Base-by-base conservation (phyloP, 345 rosid species). In the Hirschfeldia incana region DNA sequence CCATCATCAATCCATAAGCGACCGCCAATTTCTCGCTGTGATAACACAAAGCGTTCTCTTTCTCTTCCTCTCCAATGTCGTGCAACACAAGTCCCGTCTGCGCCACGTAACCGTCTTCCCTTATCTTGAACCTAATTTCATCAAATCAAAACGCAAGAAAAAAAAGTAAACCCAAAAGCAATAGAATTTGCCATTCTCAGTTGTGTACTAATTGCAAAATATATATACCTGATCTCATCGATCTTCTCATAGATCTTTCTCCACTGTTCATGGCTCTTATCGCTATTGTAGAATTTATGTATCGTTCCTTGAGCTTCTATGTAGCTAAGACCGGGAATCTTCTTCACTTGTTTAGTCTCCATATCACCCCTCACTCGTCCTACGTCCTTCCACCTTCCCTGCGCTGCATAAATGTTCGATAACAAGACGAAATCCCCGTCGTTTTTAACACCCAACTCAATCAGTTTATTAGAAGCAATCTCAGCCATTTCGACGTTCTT, bases 1-100 rank as follows among this genome's bases (percentile, higher is more conserved):
- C 83, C 86, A 91, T 36, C 65, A 76, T 87, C 84, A 92, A 85
- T 64, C 97, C 94, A 73, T 86, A 94, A 8, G 94, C 90, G 76
- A 92, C 93, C 46, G 98, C 97, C 83, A 94, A 64, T 83, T 92
- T 92, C 88, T 91, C 97, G 70, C 98, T 91, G 36, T 92, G 98
- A 82, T 88, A 86, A 27, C 82, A 86, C 78, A 92, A 53, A 26
- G 86, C 97, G 55, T 89, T 88, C 87, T 88, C 97, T 83, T 94
- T 91, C 80, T 94, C 98, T 74, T 94, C 97, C 28, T 91, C 93
- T 46, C 91, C 97, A 65, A 92, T 89, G 81, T 94, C 97, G 82
- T 94, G 97, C 81, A 91, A 76, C 58, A 94, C 98, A 68, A 82
- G 88, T 74, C 85, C 79, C 26, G 97, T 91, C 76, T 86, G 90